These are phyloP conservation scores for Lecanicillium sp. DNA, from an alignment of 2,329 filamentous ascomycete genomes.

Conservation along the genomic window DNA sequence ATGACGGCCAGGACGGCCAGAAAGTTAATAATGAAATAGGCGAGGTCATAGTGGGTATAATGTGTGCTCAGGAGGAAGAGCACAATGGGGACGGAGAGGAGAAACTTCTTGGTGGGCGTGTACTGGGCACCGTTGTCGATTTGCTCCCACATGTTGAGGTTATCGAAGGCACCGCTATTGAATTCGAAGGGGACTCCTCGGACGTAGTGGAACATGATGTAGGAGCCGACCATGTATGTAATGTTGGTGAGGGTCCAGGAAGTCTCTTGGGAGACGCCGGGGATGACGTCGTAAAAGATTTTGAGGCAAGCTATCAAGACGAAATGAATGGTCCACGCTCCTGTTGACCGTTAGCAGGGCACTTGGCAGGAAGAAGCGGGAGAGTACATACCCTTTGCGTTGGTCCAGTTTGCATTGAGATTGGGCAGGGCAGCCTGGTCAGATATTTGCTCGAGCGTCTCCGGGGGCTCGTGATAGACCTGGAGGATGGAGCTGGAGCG, in stretches of 20 bases:
- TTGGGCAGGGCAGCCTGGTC: constrained; percentile 94
- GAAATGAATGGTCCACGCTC: constrained; percentile 96
- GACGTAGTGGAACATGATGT: constrained; percentile 99
- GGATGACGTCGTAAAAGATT: constrained; percentile 94
- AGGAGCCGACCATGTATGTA: constrained; percentile 97
- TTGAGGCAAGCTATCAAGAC: constrained; percentile 88
- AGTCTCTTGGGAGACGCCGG: constrained; percentile 92
- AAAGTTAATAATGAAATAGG: constrained; percentile 97
- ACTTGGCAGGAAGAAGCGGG: background rate
- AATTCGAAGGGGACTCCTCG: constrained; percentile 98
- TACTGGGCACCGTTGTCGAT: constrained; percentile 99
- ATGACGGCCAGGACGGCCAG: constrained; percentile 86
- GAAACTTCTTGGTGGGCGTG: constrained; percentile 96
- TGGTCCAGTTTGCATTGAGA: constrained; percentile 97
- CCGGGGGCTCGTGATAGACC: constrained; percentile 93
- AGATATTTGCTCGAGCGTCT: constrained; percentile 95
- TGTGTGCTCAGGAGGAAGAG: constrained; percentile 96
- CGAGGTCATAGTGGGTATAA: constrained; percentile 96
- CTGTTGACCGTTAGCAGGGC: constrained; percentile 38
- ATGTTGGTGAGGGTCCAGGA: constrained; percentile 99
- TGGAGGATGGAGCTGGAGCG: constrained; percentile 88
- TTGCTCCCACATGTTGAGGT: constrained; percentile 99
- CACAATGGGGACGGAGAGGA: constrained; percentile 87
- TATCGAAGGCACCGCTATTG: constrained; percentile 97
- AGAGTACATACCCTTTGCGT: constrained; percentile 78